Evolutionary conservation across 176 grass and related monocot species (phyloP).

Genomic region (Metroxylon sagu): DNA sequence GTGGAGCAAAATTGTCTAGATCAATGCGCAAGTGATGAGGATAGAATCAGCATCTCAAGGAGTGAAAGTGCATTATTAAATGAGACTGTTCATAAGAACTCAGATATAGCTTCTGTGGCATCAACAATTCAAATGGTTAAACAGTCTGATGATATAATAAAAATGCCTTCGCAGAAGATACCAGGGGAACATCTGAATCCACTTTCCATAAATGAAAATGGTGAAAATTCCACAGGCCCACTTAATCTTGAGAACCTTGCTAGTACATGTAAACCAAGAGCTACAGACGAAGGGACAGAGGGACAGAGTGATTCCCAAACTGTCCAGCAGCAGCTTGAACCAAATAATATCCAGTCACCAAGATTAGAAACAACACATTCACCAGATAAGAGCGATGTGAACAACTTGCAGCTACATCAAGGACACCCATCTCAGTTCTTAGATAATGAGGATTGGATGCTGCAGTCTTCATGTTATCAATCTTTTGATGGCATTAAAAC

Average conservation of each 20-base stretch:
- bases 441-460: slow-evolving; percentile 64
- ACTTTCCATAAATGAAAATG: slow-evolving; percentile 13
- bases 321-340: slow-evolving; percentile 27
- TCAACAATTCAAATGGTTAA: slow-evolving; percentile 22
- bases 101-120: slow-evolving; percentile 35
- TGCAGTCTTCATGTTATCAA: slow-evolving; percentile 56
- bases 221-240: slow-evolving; percentile 34
- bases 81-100: slow-evolving; percentile 38
- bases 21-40: slow-evolving; percentile 33
- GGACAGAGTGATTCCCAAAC: neutral
- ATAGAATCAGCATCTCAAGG: slow-evolving; percentile 25
- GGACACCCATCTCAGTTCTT: slow-evolving; percentile 35
- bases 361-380: slow-evolving; percentile 39
- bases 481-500: slow-evolving; percentile 34
- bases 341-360: slow-evolving; percentile 17
- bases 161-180: slow-evolving; percentile 4
- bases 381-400: slow-evolving; percentile 34
- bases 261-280: neutral
- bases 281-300: slow-evolving; percentile 6
- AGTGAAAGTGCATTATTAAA: slow-evolving; percentile 39
- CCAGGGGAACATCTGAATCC: neutral
- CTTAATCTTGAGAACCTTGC: slow-evolving; percentile 24
- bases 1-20: slow-evolving; percentile 33
- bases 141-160: slow-evolving; percentile 21
- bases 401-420: slow-evolving; percentile 39